These are phyloP conservation scores for Pleurotus djamor DNA, from an alignment of 768 basidiomycete genomes.

Conservation along the genomic window DNA sequence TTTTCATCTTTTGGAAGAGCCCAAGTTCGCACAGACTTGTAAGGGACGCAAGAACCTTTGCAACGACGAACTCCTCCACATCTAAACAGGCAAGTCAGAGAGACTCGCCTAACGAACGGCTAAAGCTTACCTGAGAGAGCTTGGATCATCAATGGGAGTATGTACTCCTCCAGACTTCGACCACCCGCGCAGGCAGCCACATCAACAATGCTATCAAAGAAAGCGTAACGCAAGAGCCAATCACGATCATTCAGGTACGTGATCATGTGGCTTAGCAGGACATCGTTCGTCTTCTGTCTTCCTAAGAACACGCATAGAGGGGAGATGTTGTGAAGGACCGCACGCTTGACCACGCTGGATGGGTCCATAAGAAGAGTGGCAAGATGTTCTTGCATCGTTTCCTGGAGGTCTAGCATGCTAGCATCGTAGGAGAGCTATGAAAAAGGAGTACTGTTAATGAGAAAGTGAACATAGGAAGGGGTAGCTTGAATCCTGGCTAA, in stretches of 20 bases:
- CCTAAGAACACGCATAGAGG: constrained; percentile 93
- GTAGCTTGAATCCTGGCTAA: constrained; percentile 20
- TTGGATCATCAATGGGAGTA: constrained; percentile 94
- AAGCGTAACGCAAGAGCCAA: constrained; percentile 88
- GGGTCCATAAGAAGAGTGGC: constrained; percentile 85
- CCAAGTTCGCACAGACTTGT: constrained; percentile 89
- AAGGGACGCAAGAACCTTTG: constrained; percentile 83
- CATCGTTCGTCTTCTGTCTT: constrained; percentile 90
- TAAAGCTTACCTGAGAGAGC: constrained; percentile 77
- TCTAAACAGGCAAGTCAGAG: constrained; percentile 44
- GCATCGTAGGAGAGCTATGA: constrained; percentile 87
- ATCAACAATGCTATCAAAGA: constrained; percentile 95
- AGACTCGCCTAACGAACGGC: neutral
- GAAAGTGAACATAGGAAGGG: neutral
- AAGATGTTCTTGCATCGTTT: constrained; percentile 84
- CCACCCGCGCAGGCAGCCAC: constrained; percentile 94
- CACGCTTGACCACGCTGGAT: constrained; percentile 87
- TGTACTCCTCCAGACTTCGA: constrained; percentile 91
- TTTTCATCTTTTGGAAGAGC: constrained; percentile 89
- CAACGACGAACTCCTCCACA: constrained; percentile 92
- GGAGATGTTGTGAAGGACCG: constrained; percentile 84
- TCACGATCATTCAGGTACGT: constrained; percentile 89
- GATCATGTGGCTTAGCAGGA: constrained; percentile 86
- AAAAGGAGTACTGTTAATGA: neutral
- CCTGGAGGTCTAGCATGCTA: constrained; percentile 82